Conservation (phyloP, 1,284 basidiomycete genomes). For the Papiliotrema laurentii region DNA sequence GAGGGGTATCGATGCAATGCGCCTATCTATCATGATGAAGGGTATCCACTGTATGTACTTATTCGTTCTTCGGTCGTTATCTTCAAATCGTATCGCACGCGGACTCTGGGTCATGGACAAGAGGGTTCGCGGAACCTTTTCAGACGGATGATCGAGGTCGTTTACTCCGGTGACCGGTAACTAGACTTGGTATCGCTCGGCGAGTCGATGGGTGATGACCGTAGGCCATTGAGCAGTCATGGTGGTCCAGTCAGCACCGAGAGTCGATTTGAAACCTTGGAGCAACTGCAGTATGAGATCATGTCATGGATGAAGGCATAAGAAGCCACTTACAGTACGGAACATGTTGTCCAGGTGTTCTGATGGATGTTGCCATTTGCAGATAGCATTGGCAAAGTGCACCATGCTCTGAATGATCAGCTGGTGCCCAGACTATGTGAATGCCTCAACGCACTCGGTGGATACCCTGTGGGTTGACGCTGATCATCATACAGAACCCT, state of each 20-base stretch:
- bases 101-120: no score
- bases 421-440: not conserved
- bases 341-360: constrained; percentile 87
- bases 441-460: constrained; percentile 59
- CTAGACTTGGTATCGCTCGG: constrained; percentile 46
- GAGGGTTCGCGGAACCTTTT: no score
- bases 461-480: constrained; percentile 86
- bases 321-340: constrained; percentile 51
- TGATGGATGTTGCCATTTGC: constrained; percentile 86
- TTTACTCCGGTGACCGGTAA: no score
- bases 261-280: constrained; percentile 43
- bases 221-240: constrained; percentile 38
- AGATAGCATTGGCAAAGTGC: constrained; percentile 97
- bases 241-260: constrained; percentile 42
- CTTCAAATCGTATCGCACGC: no score
- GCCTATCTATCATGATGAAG: no score
- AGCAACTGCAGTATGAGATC: constrained; percentile 27
- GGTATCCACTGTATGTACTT: constrained; percentile 1
- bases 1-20: constrained; percentile 25
- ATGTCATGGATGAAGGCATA: not conserved
- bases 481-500: constrained; percentile 92
- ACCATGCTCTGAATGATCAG: constrained; percentile 63
- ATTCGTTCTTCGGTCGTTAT: not conserved
- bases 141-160: no score
- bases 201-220: constrained; percentile 40